phyloP scores from a whole-genome alignment of 2,329 filamentous ascomycete genomes.

The Colletotrichum godetiae region DNA sequence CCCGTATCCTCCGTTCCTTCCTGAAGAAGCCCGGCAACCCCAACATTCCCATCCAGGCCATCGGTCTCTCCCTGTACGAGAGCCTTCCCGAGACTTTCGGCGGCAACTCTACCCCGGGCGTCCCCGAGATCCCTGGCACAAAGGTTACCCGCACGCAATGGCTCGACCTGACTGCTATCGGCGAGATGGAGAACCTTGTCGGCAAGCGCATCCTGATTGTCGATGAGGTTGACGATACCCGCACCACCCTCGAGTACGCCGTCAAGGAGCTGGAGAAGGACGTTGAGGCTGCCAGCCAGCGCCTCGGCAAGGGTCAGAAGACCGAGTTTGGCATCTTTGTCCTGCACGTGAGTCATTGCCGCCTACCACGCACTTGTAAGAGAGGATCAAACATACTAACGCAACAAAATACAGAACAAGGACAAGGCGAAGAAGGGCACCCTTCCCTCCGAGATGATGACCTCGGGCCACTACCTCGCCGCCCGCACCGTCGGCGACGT shows the following conservation, averaged over 20 bases:
- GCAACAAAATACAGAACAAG: slow-evolving; percentile 81
- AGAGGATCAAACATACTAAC: slow-evolving; percentile 24
- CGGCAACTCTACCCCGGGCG: slow-evolving; percentile 56
- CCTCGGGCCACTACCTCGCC: slow-evolving; percentile 80
- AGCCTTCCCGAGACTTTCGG: slow-evolving; percentile 71
- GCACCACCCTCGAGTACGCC: slow-evolving; percentile 93
- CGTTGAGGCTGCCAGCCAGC: slow-evolving; percentile 81
- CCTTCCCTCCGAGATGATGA: slow-evolving; percentile 82
- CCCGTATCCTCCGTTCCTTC: slow-evolving; percentile 96
- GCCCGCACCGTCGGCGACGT: slow-evolving; percentile 91
- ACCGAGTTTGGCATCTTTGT: slow-evolving; percentile 97
- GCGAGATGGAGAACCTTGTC: slow-evolving; percentile 87
- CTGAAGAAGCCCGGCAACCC: slow-evolving; percentile 86
- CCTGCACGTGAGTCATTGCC: slow-evolving; percentile 75
- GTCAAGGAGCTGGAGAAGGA: slow-evolving; percentile 96
- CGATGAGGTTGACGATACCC: slow-evolving; percentile 95
- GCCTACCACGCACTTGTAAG: background rate
- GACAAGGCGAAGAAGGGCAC: slow-evolving; percentile 94
- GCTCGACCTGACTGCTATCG: slow-evolving; percentile 87
- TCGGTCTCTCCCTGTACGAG: slow-evolving; percentile 97
- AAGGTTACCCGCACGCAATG: slow-evolving; percentile 98
- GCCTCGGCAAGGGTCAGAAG: slow-evolving; percentile 70
- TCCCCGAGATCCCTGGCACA: slow-evolving; percentile 83
- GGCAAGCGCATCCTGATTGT: slow-evolving; percentile 94
- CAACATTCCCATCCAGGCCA: slow-evolving; percentile 99